A percentile compares a stretch with the other conserved stretches of the same genome.
These are phyloP conservation scores for Ceratocystis alfenasii DNA, from an alignment of 2,329 filamentous ascomycete species.

Conservation along the genomic window DNA sequence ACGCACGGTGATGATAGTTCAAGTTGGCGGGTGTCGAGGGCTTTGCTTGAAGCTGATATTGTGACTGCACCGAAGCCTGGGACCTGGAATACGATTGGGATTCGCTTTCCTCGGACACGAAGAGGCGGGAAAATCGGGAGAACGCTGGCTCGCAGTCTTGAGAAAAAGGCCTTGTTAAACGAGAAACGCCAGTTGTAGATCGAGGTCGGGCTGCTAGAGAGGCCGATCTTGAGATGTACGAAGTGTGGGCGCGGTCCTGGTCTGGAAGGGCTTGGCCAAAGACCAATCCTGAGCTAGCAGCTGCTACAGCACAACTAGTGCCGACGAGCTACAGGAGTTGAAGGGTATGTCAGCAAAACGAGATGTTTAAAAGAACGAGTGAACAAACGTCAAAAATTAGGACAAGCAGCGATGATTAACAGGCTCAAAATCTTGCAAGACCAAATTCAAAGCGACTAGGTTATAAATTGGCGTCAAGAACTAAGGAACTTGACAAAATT, in stretches of 20 bases:
- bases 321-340: slow-evolving; percentile 42
- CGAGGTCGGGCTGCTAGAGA: slow-evolving; percentile 13
- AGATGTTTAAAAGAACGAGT: background rate
- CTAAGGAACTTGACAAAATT: background rate
- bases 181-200: slow-evolving; percentile 11
- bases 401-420: background rate
- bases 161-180: slow-evolving; percentile 18
- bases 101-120: slow-evolving; percentile 10
- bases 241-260: slow-evolving; percentile 25
- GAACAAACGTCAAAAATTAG: too few species aligned
- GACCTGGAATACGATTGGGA: background rate
- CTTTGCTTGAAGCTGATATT: background rate
- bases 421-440: background rate
- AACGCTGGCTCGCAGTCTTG: slow-evolving; percentile 19
- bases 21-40: background rate
- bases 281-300: slow-evolving; percentile 46
- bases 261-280: slow-evolving; percentile 40
- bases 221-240: slow-evolving; percentile 15
- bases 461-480: slow-evolving; percentile 21
- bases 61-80: background rate
- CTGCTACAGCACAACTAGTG: slow-evolving; percentile 49
- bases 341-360: background rate
- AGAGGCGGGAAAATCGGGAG: slow-evolving; percentile 15
- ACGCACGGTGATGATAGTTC: slow-evolving; percentile 12
- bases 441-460: background rate